These are phyloP conservation scores for Glycyrrhiza uralensis DNA, from an alignment of 306 rosid genomes.

Conservation along the genomic window DNA sequence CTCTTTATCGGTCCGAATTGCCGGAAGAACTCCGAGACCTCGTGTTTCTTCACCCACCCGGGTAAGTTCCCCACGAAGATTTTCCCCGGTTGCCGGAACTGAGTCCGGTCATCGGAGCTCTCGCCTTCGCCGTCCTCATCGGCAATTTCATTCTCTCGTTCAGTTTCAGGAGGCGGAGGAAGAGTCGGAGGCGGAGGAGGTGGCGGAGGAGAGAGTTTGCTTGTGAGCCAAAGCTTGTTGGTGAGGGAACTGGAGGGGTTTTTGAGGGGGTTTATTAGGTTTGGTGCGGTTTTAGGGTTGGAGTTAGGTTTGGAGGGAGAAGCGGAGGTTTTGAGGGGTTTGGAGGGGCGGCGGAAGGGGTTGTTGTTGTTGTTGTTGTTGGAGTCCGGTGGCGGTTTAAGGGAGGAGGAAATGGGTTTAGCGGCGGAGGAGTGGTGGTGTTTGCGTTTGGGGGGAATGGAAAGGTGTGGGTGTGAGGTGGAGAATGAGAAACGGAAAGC, in stretches of 20 bases:
- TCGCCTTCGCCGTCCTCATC: constrained; percentile 2
- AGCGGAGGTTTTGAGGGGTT: constrained; percentile 38
- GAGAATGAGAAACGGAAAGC: constrained; percentile 41
- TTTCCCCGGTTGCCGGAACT: constrained; percentile 76
- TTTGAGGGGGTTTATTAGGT: constrained; percentile 59
- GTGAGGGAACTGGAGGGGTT: constrained; percentile 47
- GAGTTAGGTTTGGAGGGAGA: neutral
- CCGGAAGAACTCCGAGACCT: constrained; percentile 68
- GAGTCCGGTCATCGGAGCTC: neutral
- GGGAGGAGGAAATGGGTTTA: constrained; percentile 35
- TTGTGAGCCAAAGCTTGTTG: constrained; percentile 80
- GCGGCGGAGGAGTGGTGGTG: constrained; percentile 21
- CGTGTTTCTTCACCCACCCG: constrained; percentile 69
- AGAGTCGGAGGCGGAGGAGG: constrained; percentile 16
- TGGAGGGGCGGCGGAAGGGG: constrained; percentile 65
- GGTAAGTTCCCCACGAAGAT: constrained; percentile 89
- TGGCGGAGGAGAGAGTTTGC: constrained; percentile 66
- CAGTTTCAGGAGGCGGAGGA: rapidly evolving
- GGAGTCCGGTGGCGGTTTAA: constrained; percentile 48
- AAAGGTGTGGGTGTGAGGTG: constrained; percentile 43
- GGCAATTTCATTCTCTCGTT: neutral
- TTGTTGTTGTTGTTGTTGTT: constrained; percentile 30
- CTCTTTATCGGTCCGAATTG: constrained; percentile 75
- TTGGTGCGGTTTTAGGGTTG: constrained; percentile 29
- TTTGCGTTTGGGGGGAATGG: constrained; percentile 28